Conservation (phyloP, 305 asterid genomes). For the Caryopteris hybrid region DNA sequence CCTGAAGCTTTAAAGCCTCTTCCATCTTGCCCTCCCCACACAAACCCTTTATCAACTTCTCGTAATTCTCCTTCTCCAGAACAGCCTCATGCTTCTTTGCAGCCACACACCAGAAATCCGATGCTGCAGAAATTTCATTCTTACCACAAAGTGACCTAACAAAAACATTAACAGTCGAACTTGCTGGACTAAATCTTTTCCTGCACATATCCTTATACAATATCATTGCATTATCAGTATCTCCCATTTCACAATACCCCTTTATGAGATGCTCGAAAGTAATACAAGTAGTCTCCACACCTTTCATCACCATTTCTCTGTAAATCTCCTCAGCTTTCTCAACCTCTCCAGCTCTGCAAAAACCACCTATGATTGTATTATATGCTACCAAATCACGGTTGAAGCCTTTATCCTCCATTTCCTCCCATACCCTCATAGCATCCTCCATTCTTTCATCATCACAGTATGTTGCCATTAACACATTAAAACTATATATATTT, state of each 20-base stretch:
- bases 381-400: conserved; percentile 46
- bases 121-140: conserved; percentile 36
- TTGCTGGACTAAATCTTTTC: conserved; percentile 42
- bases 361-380: conserved; percentile 64
- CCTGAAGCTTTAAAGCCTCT: conserved; percentile 69
- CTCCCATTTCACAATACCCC: conserved; percentile 57
- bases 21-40: conserved; percentile 63
- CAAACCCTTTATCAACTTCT: conserved; percentile 41
- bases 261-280: conserved; percentile 67
- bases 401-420: conserved; percentile 46
- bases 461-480: conserved; percentile 57
- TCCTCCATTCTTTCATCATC: conserved; percentile 47
- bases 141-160: conserved; percentile 45
- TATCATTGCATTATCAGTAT: conserved; percentile 39
- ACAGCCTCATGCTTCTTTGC: conserved; percentile 39
- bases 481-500: conserved; percentile 53
- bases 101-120: conserved; percentile 32
- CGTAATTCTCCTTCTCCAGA: conserved; percentile 48
- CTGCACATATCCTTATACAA: conserved; percentile 63
- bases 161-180: conserved; percentile 45
- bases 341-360: conserved; percentile 56
- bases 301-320: conserved; percentile 62
- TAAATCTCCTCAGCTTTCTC: conserved; percentile 64
- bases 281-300: conserved; percentile 45
- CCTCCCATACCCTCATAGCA: conserved; percentile 50